Evolutionary conservation across 768 basidiomycete species (phyloP).

Genomic region (Russula lepida): DNA sequence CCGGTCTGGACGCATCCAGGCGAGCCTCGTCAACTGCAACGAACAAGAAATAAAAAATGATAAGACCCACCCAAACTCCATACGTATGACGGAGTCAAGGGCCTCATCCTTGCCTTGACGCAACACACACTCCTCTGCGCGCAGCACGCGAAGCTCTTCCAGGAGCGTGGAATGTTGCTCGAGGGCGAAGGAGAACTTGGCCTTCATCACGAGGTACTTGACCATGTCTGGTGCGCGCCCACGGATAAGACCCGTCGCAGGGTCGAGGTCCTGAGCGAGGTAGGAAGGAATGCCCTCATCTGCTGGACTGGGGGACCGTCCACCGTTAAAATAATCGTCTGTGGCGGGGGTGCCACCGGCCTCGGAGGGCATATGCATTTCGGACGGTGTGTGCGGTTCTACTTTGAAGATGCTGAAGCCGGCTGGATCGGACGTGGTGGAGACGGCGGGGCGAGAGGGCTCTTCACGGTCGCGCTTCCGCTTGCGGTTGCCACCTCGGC

Average conservation of each 20-base stretch:
- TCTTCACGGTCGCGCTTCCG: conserved; percentile 46
- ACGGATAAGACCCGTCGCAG: conserved; percentile 52
- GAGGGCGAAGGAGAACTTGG: conserved; percentile 62
- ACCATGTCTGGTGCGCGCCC: conserved; percentile 64
- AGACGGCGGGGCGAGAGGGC: conserved; percentile 18
- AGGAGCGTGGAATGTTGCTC: conserved; percentile 59
- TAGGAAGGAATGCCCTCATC: conserved; percentile 47
- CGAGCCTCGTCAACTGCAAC: not conserved
- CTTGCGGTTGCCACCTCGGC: conserved; percentile 60
- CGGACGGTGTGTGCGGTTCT: conserved; percentile 11
- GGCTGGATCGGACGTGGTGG: conserved; percentile 6
- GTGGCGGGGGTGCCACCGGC: not conserved
- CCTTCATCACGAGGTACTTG: conserved; percentile 69
- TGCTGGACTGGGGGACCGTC: conserved; percentile 24
- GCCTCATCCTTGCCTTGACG: conserved; percentile 24
- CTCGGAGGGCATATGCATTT: conserved; percentile 10
- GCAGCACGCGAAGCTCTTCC: conserved; percentile 52
- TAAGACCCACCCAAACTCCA: conserved; percentile 18
- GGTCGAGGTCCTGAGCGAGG: conserved; percentile 43
- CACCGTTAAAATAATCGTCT: conserved; percentile 12
- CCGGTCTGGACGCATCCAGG: not conserved
- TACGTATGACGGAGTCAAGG: conserved; percentile 18
- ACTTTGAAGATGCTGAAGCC: conserved; percentile 22
- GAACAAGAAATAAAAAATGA: too few relatives aligned
- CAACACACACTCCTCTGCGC: conserved; percentile 36